Base-by-base conservation (phyloP, 2,329 filamentous ascomycete species). In the Xylaria hypoxylon region DNA sequence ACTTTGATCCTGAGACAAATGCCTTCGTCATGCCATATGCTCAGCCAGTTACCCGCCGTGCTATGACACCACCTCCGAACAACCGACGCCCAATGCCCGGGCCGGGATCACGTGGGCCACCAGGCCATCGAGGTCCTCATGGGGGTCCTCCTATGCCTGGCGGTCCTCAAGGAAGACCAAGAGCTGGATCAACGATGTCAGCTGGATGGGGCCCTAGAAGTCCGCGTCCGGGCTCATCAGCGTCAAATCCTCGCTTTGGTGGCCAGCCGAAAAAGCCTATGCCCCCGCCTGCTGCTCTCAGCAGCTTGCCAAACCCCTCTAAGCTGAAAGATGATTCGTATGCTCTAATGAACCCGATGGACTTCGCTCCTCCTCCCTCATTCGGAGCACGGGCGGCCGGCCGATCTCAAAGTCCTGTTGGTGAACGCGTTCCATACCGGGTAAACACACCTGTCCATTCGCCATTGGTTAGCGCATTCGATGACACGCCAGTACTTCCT, bases 11-110 rank as follows among this genome's bases (percentile, higher is more conserved):
- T 8, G 85, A 88, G 11, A 86, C 85, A 38, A 89, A 89, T 73
- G 85, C 90, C 22, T 95, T 94, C 74, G 87, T 94, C 65, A 90
- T 91, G 86, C 89, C 94, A 2, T 97, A 92, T 73, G 92, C 94
- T 11, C 89, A 97, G 79, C 93, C 93, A 11, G 87, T 97, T 17
- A 90, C 89, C 69, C 92, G 95, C 73, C 92, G 95, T 75, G 95
- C 95, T 59, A 97, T 98, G 95, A 98, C 95, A 22, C 95, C 95
- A 59, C 95, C 95, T 19, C 94, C 95, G 1, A 83, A 62, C 50
- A 72, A 70, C 57, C 71, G 77, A 56, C 74, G 76, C 38, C 77
- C 75, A 11, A 79, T 80, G 77, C 76, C 76, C 26, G 75, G 75
- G 47, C 71, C 75, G 8, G 69, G 75, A 50, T 68, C 63, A 44